Conservation (phyloP, 306 rosid species). For the Carpinus viminea region DNA sequence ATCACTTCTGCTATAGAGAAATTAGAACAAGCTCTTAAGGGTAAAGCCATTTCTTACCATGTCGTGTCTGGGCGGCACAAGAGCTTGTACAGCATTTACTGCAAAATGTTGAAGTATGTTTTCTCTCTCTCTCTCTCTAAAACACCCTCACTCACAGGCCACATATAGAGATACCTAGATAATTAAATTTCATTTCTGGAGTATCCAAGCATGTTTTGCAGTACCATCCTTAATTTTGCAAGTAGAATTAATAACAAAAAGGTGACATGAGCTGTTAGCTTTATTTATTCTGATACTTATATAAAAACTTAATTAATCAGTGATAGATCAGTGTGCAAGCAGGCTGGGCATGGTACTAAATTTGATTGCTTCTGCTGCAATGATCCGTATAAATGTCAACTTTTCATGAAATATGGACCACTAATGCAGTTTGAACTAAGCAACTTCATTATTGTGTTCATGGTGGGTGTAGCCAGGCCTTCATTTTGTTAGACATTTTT, state of each 20-base stretch:
- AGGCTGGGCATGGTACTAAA: not conserved
- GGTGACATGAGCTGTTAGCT: not conserved
- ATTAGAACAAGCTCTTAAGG: constrained; percentile 66
- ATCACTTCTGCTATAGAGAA: constrained; percentile 63
- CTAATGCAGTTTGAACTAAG: constrained; percentile 1
- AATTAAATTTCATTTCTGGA: constrained; percentile 3
- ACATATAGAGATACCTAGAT: not conserved
- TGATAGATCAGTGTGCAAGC: not conserved
- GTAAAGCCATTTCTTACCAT: constrained; percentile 73
- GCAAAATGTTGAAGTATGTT: constrained; percentile 87
- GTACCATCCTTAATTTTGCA: constrained; percentile 11
- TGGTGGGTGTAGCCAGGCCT: not conserved
- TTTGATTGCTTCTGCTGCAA: constrained; percentile 6
- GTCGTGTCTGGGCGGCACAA: constrained; percentile 84
- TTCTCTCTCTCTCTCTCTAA: constrained; percentile 13
- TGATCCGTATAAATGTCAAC: not conserved
- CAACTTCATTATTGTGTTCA: constrained; percentile 5
- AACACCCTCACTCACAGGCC: not conserved
- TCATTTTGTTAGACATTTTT: not conserved
- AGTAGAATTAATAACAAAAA: not conserved
- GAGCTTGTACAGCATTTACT: constrained; percentile 82
- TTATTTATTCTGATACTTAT: not conserved
- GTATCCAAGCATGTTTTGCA: not conserved
- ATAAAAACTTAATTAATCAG: not conserved
- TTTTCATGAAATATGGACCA: not conserved